Conservation (phyloP, 2,329 filamentous ascomycete genomes). For the Alternaria tenuissima region DNA sequence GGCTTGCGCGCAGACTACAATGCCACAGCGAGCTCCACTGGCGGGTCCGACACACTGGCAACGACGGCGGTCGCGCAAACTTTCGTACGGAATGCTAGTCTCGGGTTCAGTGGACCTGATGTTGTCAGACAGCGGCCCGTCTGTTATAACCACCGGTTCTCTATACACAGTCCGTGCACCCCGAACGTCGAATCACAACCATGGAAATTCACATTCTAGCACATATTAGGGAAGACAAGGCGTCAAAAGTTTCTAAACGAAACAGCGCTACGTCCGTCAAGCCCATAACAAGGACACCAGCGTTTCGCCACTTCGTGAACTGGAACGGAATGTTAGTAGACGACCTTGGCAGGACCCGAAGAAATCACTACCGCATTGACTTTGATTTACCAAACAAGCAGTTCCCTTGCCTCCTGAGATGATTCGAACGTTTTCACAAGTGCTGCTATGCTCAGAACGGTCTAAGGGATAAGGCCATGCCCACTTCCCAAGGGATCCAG, state of each 20-base stretch:
- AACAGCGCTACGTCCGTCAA: constrained; percentile 2
- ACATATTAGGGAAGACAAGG: neutral
- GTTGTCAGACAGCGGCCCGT: constrained; percentile 3
- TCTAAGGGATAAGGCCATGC: neutral
- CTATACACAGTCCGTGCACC: constrained; percentile 1
- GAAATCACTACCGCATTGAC: neutral
- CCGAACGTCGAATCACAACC: neutral
- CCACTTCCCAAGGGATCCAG: neutral
- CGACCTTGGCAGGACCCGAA: constrained; percentile 1
- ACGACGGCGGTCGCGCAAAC: neutral
- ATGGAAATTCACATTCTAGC: neutral
- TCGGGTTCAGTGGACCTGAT: neutral
- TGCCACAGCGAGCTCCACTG: neutral
- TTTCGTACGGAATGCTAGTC: neutral
- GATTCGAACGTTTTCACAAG: neutral
- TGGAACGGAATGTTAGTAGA: neutral
- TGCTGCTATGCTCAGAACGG: constrained; percentile 1
- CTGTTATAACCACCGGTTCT: constrained; percentile 5
- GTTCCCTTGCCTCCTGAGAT: neutral
- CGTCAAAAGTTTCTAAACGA: constrained; percentile 4
- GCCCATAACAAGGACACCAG: neutral
- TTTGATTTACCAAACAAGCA: neutral
- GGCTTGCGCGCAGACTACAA: neutral
- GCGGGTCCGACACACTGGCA: constrained; percentile 1
- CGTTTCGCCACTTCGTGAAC: constrained; percentile 2